Evolutionary conservation across 2,329 filamentous ascomycete genomes (phyloP).

Genomic region (Penicillium palitans): DNA sequence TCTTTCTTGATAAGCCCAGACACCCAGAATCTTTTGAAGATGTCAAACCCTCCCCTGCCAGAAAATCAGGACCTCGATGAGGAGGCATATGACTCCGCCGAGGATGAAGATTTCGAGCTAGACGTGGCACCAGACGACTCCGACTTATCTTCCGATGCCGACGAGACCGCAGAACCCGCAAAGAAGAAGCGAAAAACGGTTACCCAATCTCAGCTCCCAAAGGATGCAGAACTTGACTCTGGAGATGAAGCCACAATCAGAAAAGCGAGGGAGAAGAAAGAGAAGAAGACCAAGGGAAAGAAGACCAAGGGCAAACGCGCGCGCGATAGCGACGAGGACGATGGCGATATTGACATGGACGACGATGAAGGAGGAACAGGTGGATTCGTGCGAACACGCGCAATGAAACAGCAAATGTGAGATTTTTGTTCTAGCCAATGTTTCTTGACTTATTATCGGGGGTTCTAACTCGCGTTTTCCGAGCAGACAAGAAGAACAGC

Average conservation of each 20-base stretch:
- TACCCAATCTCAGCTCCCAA: conserved; percentile 23
- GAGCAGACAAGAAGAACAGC: conserved; percentile 48
- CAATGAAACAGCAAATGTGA: conserved; percentile 53
- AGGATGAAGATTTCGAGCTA: conserved; percentile 42
- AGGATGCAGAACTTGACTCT: conserved; percentile 51
- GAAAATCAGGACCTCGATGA: conserved; percentile 32
- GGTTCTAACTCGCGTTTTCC: conserved; percentile 7
- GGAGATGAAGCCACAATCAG: conserved; percentile 59
- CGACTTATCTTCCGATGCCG: conserved; percentile 36
- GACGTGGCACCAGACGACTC: conserved; percentile 38
- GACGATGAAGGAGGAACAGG: conserved; percentile 50
- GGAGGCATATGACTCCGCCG: conserved; percentile 41
- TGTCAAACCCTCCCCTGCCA: conserved; percentile 15
- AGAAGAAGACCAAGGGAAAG: conserved; percentile 42
- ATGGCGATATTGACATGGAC: conserved; percentile 40
- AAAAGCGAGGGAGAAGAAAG: conserved; percentile 45
- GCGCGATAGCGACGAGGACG: conserved; percentile 34
- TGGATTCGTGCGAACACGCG: conserved; percentile 55
- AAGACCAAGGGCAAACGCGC: conserved; percentile 31
- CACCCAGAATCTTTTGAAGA: conserved; percentile 8
- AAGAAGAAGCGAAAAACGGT: conserved; percentile 43
- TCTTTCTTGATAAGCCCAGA: not conserved
- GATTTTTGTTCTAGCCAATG: conserved; percentile 9
- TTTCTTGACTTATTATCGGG: not conserved
- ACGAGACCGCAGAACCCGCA: conserved; percentile 32